Conservation (phyloP, 2,329 filamentous ascomycete genomes). For the Thielaviopsis punctulata region DNA sequence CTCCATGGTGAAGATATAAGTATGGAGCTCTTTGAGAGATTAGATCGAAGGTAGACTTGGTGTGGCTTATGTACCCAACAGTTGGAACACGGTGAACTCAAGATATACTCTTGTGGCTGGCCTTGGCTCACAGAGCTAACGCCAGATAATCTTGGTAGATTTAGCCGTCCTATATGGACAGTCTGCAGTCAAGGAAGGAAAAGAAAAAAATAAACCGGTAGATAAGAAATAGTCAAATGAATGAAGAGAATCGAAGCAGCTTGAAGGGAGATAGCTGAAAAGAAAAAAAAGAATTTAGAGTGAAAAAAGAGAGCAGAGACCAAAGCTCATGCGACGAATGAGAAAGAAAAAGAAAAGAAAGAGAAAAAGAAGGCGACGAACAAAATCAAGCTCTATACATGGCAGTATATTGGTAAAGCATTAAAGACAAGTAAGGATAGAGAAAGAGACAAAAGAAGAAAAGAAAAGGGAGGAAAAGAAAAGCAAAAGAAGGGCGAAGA, state of each 20-base stretch:
- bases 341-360: background rate
- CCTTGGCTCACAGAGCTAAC: background rate
- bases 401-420: too few species aligned
- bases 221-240: background rate
- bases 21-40: too few species aligned
- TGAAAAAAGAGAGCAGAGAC: background rate
- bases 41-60: background rate
- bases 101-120: too few species aligned
- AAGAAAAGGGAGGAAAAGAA: background rate
- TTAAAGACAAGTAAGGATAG: too few species aligned
- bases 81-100: too few species aligned
- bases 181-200: background rate
- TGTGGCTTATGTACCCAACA: too few species aligned
- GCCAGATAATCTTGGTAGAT: background rate
- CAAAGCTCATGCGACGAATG: too few species aligned
- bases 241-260: slow-evolving; percentile 5
- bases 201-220: background rate
- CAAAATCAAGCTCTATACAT: background rate
- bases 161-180: too few species aligned
- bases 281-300: background rate
- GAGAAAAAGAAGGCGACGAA: background rate
- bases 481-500: background rate
- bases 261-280: background rate
- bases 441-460: background rate
- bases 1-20: background rate